phyloP scores from a whole-genome alignment of 495 filamentous ascomycete genomes.

The Amniculicola lignicola region DNA sequence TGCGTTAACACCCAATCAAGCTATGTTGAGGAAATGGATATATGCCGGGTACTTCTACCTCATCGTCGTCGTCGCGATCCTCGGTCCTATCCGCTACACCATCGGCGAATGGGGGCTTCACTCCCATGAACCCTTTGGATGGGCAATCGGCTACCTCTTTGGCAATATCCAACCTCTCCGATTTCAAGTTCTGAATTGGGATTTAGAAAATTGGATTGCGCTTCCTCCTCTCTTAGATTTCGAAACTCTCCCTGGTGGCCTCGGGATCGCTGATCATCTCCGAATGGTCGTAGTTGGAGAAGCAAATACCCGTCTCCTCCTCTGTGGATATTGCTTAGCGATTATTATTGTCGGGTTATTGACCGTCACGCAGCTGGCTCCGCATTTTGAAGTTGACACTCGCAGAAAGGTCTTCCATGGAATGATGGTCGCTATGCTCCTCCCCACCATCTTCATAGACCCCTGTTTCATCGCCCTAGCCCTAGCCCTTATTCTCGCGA shows the following conservation, averaged over 20 bases:
- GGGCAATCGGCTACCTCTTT: constrained; percentile 86
- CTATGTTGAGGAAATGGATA: constrained; percentile 70
- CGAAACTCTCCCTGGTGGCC: constrained; percentile 16
- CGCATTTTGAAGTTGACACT: constrained; percentile 76
- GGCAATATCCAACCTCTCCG: constrained; percentile 61
- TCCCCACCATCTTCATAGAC: constrained; percentile 81
- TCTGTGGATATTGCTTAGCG: constrained; percentile 67
- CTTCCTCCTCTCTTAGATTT: constrained; percentile 55
- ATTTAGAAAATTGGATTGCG: constrained; percentile 71
- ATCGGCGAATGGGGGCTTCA: constrained; percentile 63
- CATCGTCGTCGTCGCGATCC: constrained; percentile 58
- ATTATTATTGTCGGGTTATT: constrained; percentile 68
- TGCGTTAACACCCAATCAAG: constrained; percentile 75
- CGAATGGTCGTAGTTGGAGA: constrained; percentile 52
- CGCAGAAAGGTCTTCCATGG: constrained; percentile 98
- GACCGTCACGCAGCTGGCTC: constrained; percentile 60
- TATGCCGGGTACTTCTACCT: constrained; percentile 78
- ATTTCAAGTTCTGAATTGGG: constrained; percentile 60
- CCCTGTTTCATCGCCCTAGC: constrained; percentile 78
- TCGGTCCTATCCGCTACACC: constrained; percentile 68
- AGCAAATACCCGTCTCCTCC: constrained; percentile 76
- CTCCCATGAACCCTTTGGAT: constrained; percentile 79
- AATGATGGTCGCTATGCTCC: constrained; percentile 94
- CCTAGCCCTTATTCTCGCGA: constrained; percentile 65
- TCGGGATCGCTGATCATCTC: constrained; percentile 19